Conservation (phyloP, 768 basidiomycete genomes). For the Rhodotorula diobovata region DNA sequence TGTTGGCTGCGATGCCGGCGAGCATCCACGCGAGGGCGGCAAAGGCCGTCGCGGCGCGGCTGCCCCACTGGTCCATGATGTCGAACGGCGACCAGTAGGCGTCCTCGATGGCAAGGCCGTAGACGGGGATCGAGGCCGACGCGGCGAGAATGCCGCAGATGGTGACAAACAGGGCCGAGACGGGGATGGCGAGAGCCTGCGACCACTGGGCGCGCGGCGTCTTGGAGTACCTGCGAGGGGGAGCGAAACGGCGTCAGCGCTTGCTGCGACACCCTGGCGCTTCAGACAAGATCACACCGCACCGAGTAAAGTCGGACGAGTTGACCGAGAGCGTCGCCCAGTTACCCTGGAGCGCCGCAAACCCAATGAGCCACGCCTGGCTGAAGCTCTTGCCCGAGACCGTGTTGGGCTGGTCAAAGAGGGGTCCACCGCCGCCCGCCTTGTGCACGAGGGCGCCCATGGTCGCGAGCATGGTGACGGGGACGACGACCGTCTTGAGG, state of each 20-base stretch:
- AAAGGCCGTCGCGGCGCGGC: conserved; percentile 54
- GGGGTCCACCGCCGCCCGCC: conserved; percentile 25
- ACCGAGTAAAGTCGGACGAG: conserved; percentile 80
- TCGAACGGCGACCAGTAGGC: conserved; percentile 29
- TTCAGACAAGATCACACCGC: too few relatives aligned
- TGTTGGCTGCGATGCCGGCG: conserved; percentile 5
- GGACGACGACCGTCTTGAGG: conserved; percentile 59
- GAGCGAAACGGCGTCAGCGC: too few relatives aligned
- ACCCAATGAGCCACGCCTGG: conserved; percentile 73
- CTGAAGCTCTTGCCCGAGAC: conserved; percentile 57
- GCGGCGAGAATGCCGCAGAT: conserved; percentile 26
- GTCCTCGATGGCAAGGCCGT: conserved; percentile 20
- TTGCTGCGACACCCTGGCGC: too few relatives aligned
- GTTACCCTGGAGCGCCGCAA: conserved; percentile 63
- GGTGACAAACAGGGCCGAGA: conserved; percentile 28
- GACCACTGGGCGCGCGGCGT: conserved; percentile 24
- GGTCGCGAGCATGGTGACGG: conserved; percentile 64
- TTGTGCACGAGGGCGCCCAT: conserved; percentile 57
- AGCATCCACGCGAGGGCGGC: conserved; percentile 51
- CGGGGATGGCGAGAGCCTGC: conserved; percentile 27
- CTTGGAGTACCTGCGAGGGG: conserved; percentile 54
- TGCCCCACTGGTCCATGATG: conserved; percentile 59
- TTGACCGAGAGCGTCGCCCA: conserved; percentile 55
- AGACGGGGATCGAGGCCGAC: conserved; percentile 21
- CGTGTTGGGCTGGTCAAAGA: conserved; percentile 51